Evolutionary conservation across 306 rosid genomes (phyloP).

Genomic region (Begonia loranthoides): DNA sequence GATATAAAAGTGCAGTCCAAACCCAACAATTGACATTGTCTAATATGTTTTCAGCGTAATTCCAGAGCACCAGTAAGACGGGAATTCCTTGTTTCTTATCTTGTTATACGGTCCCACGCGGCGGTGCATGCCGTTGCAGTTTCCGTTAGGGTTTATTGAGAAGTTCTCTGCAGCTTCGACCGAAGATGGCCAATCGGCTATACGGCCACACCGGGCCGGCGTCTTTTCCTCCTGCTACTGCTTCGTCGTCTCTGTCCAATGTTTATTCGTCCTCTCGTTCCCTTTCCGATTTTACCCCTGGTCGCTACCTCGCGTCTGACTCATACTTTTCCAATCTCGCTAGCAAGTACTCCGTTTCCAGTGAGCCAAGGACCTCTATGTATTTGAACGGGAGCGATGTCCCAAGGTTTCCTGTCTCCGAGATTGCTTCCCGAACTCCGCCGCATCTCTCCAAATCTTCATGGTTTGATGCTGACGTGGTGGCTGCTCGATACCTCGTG

Average conservation of each 20-base stretch:
- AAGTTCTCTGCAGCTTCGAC: not conserved
- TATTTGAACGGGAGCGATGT: constrained; percentile 13
- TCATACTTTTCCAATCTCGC: constrained; percentile 6
- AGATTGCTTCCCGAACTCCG: constrained; percentile 19
- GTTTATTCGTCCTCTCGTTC: constrained; percentile 7
- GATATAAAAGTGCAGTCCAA: too few species aligned
- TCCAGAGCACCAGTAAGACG: too few species aligned
- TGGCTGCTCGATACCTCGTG: constrained; percentile 8
- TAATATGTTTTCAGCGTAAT: too few species aligned
- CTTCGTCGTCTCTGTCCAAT: constrained; percentile 6
- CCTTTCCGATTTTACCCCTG: constrained; percentile 13
- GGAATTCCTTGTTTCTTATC: too few species aligned
- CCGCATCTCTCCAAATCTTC: constrained; percentile 33
- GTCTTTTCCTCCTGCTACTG: not conserved
- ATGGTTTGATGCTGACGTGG: constrained; percentile 33
- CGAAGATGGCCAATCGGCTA: constrained; percentile 20
- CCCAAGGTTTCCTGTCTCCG: constrained; percentile 18
- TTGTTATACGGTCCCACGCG: too few species aligned
- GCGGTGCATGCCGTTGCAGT: not conserved
- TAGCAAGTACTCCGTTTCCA: constrained; percentile 3
- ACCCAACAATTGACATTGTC: too few species aligned
- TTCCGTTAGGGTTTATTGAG: not conserved
- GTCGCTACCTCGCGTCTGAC: constrained; percentile 3
- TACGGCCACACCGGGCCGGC: constrained; percentile 24
- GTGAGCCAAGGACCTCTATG: constrained; percentile 7